Evolutionary conservation across 2,329 filamentous ascomycete species (phyloP).

Genomic region (Dryadomyces sulphureus): DNA sequence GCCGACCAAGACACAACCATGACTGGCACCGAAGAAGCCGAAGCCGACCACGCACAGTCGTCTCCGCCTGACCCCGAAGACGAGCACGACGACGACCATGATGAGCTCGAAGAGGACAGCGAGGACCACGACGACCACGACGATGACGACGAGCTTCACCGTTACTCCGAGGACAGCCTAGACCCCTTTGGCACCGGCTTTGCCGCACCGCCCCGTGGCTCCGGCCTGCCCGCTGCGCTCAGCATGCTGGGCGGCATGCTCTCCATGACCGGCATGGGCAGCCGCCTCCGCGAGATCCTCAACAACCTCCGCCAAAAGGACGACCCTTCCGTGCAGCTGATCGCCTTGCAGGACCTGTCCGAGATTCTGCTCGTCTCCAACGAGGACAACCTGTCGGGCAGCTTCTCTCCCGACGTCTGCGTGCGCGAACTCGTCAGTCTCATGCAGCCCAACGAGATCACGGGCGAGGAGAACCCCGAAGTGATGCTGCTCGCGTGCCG

Average conservation of each 20-base stretch:
- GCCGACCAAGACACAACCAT: slow-evolving; percentile 43
- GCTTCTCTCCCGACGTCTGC: slow-evolving; percentile 87
- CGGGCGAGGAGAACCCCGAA: slow-evolving; percentile 79
- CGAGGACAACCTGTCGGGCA: slow-evolving; percentile 88
- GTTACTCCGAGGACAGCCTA: slow-evolving; percentile 18
- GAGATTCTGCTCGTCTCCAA: slow-evolving; percentile 89
- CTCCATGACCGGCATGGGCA: slow-evolving; percentile 75
- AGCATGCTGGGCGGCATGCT: slow-evolving; percentile 85
- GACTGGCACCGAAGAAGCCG: slow-evolving; percentile 49
- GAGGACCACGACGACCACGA: slow-evolving; percentile 41
- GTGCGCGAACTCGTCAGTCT: slow-evolving; percentile 85
- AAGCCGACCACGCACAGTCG: slow-evolving; percentile 16
- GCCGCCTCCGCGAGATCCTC: slow-evolving; percentile 64
- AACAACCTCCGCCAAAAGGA: slow-evolving; percentile 67
- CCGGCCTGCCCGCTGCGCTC: slow-evolving; percentile 64
- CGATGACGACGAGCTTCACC: slow-evolving; percentile 24
- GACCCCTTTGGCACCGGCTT: slow-evolving; percentile 49
- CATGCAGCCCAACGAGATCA: slow-evolving; percentile 80
- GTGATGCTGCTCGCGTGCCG: slow-evolving; percentile 95
- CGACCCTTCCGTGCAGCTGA: slow-evolving; percentile 74
- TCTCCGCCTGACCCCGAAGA: not conserved
- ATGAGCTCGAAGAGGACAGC: not conserved
- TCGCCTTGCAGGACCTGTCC: slow-evolving; percentile 83
- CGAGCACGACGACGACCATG: not conserved
- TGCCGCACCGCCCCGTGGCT: slow-evolving; percentile 47